Evolutionary conservation across 2,329 filamentous ascomycete genomes (phyloP).

Genomic region (Talaromyces sp.): DNA sequence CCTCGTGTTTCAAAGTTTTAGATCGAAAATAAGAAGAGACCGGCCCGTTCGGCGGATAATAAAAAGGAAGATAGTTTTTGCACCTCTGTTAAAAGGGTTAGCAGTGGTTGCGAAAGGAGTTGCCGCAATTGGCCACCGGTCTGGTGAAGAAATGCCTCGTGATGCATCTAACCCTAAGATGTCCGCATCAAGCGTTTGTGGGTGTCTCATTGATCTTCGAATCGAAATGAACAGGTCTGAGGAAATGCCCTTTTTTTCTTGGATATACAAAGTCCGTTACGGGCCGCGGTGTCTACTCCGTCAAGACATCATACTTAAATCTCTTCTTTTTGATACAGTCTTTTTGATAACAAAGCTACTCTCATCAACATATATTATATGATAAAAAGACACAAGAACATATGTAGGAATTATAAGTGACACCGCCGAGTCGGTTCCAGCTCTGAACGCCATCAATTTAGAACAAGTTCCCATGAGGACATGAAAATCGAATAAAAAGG

Average conservation of each 20-base stretch:
- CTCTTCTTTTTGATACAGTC: neutral
- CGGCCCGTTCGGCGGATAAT: neutral
- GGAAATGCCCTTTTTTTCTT: neutral
- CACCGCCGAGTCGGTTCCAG: neutral
- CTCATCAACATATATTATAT: neutral
- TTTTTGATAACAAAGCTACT: neutral
- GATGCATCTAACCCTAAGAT: neutral
- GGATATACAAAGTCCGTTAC: neutral
- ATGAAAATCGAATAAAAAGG: neutral
- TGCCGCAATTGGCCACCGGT: neutral
- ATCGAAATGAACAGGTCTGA: neutral
- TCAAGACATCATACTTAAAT: no score
- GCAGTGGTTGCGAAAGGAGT: neutral
- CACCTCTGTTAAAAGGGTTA: neutral
- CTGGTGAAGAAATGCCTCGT: neutral
- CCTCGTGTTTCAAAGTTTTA: neutral
- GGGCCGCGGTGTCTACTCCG: neutral
- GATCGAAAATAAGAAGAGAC: neutral
- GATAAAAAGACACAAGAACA: neutral
- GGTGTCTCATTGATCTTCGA: neutral
- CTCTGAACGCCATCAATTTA: neutral
- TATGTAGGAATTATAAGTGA: conserved; percentile 13
- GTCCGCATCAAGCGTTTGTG: neutral
- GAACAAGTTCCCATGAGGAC: neutral
- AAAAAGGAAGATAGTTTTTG: neutral